These are phyloP conservation scores for Cryptosporidium felis DNA, from an alignment of 169 alveolate genomes.

Conservation along the genomic window DNA sequence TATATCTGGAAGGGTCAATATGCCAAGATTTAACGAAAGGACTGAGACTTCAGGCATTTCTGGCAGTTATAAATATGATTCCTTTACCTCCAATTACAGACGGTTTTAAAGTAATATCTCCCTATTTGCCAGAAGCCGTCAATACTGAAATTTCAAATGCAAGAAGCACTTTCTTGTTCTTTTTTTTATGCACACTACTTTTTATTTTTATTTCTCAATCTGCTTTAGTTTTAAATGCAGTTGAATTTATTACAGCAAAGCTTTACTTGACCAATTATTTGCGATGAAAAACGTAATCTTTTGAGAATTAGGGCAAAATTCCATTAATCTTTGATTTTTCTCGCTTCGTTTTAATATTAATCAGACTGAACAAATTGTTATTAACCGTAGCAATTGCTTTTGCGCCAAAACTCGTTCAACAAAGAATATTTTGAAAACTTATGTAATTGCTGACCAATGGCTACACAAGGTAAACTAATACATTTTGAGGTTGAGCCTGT, in stretches of 20 bases:
- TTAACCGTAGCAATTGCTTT: too few relatives aligned
- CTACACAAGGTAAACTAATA: slow-evolving; percentile 43
- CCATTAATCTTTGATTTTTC: too few relatives aligned
- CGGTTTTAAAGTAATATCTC: not conserved
- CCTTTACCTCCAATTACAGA: not conserved
- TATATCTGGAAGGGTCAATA: not conserved
- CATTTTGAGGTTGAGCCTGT: slow-evolving; percentile 71
- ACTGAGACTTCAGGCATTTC: not conserved
- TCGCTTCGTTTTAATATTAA: too few relatives aligned
- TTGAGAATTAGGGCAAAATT: too few relatives aligned
- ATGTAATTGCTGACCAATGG: slow-evolving; percentile 11
- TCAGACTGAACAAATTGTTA: too few relatives aligned
- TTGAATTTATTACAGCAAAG: not conserved
- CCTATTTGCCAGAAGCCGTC: not conserved
- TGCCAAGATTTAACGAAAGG: not conserved
- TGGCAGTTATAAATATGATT: not conserved
- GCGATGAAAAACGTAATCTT: too few relatives aligned
- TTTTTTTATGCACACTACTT: not conserved
- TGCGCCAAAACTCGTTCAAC: too few relatives aligned
- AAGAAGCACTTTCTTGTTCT: not conserved
- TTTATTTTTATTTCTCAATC: slow-evolving; percentile 22
- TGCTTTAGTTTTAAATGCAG: not conserved
- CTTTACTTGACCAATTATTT: not conserved
- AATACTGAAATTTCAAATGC: not conserved
- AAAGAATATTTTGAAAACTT: not conserved